These are phyloP conservation scores for Plasmodium vivax DNA, from an alignment of 169 alveolate genomes.

Conservation along the genomic window DNA sequence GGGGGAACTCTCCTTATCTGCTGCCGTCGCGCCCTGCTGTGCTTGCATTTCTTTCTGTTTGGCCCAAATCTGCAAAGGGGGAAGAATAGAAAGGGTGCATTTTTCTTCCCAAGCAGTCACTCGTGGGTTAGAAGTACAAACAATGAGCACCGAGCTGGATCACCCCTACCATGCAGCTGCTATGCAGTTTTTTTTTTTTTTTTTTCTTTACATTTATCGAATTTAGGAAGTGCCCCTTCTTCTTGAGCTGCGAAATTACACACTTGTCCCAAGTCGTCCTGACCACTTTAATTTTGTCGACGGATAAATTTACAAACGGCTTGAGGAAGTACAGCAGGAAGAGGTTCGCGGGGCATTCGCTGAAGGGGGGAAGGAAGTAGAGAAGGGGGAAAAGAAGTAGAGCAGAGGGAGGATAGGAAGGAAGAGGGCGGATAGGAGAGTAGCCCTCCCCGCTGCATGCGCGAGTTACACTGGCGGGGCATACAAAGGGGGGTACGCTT, in stretches of 20 bases:
- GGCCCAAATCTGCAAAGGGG: conserved; percentile 21
- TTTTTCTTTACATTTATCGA: conserved; percentile 6
- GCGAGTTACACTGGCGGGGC: background rate
- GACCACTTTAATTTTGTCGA: conserved; percentile 63
- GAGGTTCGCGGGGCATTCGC: conserved; percentile 61
- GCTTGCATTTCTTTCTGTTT: conserved; percentile 1
- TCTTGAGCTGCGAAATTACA: conserved; percentile 23
- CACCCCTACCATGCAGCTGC: background rate
- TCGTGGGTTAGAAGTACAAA: background rate
- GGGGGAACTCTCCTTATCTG: background rate
- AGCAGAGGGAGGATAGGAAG: background rate
- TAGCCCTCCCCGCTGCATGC: background rate
- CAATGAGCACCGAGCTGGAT: background rate
- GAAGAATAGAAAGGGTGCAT: background rate
- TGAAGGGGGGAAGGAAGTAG: background rate
- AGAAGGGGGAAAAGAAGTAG: background rate
- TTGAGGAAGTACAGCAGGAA: conserved; percentile 57
- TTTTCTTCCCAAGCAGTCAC: background rate
- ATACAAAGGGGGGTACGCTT: background rate
- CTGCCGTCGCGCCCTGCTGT: background rate
- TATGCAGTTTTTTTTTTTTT: background rate
- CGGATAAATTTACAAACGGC: conserved; percentile 55
- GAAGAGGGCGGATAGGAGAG: background rate
- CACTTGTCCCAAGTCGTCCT: conserved; percentile 63
- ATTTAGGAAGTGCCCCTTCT: conserved; percentile 16